Evolutionary conservation across 75 land plant genomes (phyloP).

Genomic region (Sequoiadendron giganteum): DNA sequence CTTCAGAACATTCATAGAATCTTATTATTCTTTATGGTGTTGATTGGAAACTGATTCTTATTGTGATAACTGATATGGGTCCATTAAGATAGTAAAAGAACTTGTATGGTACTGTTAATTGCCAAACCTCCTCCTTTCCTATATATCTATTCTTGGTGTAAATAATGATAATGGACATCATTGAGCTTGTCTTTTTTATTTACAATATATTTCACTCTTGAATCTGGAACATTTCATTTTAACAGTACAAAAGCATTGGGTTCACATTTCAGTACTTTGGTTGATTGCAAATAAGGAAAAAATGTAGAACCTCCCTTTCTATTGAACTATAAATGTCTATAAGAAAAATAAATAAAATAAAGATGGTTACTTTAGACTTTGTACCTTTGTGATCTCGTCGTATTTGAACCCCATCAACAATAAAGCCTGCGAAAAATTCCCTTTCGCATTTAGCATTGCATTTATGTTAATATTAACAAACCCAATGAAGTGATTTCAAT

Average conservation of each 20-base stretch:
- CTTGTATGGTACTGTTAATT: neutral
- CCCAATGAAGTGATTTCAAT: neutral
- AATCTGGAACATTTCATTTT: neutral
- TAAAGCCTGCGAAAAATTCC: conserved; percentile 19
- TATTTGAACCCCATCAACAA: conserved; percentile 25
- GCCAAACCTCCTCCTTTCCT: neutral
- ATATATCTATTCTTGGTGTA: neutral
- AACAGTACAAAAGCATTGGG: neutral
- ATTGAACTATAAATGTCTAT: neutral
- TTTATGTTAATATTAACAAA: neutral
- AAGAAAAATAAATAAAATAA: neutral
- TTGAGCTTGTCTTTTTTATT: neutral
- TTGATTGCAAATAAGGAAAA: neutral
- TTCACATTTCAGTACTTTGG: neutral
- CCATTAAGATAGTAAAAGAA: neutral
- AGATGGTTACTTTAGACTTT: neutral
- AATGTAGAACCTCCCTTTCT: neutral
- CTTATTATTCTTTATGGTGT: neutral
- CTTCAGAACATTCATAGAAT: neutral
- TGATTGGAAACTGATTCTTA: neutral
- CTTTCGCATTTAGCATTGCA: neutral
- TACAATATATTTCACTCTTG: neutral
- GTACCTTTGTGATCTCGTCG: conserved; percentile 28
- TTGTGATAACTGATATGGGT: neutral
- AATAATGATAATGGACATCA: neutral